Percentiles rank a stretch among this genome's conserved stretches.
These are phyloP conservation scores for Eimeria nieschulzi DNA, from an alignment of 169 alveolate species.

Conservation along the genomic window DNA sequence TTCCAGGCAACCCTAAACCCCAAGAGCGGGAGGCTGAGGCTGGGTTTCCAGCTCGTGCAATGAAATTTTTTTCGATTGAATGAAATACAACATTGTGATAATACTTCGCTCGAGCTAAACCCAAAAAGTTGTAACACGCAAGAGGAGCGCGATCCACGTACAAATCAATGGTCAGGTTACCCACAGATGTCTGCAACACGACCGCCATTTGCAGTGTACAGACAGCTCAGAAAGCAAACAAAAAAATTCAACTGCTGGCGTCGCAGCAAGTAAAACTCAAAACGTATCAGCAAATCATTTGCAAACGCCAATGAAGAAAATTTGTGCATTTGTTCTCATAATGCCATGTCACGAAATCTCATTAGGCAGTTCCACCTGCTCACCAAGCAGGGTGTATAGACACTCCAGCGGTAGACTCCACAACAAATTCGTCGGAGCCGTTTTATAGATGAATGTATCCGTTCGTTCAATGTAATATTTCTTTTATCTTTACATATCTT, in stretches of 20 bases:
- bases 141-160: constrained; percentile 65
- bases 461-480: background rate
- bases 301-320: too few relatives aligned
- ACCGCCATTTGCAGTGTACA: constrained; percentile 88
- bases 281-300: background rate
- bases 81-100: constrained; percentile 90
- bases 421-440: background rate
- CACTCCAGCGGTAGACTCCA: background rate
- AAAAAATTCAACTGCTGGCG: background rate
- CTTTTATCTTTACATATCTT: background rate
- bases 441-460: background rate
- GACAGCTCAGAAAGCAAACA: background rate
- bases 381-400: background rate
- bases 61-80: constrained; percentile 90
- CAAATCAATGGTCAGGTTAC: constrained; percentile 92
- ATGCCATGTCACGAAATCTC: too few relatives aligned
- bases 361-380: too few relatives aligned
- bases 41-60: constrained; percentile 86
- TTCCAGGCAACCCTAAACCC: constrained; percentile 27
- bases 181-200: constrained; percentile 92
- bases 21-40: constrained; percentile 43
- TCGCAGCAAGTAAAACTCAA: background rate
- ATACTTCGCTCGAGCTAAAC: constrained; percentile 92
- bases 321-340: too few relatives aligned
- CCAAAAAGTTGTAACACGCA: constrained; percentile 88